Evolutionary conservation across 2,329 filamentous ascomycete genomes (phyloP), one percentile per base, ranked within the genome.

Genomic region (Diaporthe capsici): DNA sequence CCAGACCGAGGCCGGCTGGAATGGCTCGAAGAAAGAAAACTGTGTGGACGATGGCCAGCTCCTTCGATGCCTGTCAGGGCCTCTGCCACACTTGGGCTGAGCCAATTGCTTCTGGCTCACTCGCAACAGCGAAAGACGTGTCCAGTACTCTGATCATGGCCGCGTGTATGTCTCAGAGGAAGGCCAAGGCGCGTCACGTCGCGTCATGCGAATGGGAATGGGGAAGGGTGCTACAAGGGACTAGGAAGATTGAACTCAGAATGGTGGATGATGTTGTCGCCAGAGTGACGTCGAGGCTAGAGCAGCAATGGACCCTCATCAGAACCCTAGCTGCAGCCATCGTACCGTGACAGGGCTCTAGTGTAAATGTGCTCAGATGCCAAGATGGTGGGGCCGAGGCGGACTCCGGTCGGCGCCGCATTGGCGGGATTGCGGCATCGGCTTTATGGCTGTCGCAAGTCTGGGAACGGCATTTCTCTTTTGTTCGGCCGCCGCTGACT

Each of bases 381-480:
- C 65, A 70, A 70, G 65, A 34, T 42, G 49, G 65, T 55, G 65
- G 65, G 65, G 65, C 65, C 65, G 65, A 70, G 9, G 34, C 49
- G 65, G 65, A 8, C 34, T 42, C 34, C n/a, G 65, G 42, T 51
- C 65, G 65, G 65, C 65, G 47, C 65, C 47, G 65, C 47, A 9
- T 39, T 25, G 65, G n/a, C 49, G 65, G 65, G 34, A 70, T 70
- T 70, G 72, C 72, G 58, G 72, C 51, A 67, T 73, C 72, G 72
- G 72, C 72, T 25, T 72, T 73, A 1, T 70, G 49, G n/a, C 65
- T 70, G 37, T 73, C 72, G 60, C 72, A 68, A 73, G 49, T 57
- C 51, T 51, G 55, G 25, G 22, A 67, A 15, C 58, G 72, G 49
- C 63, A 49, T 28, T 44, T 51, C n/a, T 25, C 49, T 55, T 31